A percentile compares a stretch with the other conserved stretches of the same genome.
Evolutionary conservation across 305 asterid species (phyloP).

Genomic region (Striga hermonthica): DNA sequence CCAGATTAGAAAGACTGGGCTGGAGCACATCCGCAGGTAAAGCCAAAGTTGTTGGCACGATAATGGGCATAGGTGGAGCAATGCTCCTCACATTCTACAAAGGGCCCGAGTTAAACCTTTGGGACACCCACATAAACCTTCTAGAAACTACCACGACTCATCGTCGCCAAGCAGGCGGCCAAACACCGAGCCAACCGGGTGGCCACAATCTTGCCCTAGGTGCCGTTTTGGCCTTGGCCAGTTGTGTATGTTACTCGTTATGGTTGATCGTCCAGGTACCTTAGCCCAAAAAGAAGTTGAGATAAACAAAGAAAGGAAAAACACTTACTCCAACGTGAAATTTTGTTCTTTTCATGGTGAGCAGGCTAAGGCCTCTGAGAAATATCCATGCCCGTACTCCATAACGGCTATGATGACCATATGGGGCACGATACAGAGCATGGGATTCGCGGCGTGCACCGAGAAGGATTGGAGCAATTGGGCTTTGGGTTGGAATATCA

Average conservation of each 20-base stretch:
- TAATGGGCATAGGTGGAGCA: constrained; percentile 61
- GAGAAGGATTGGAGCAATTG: constrained; percentile 61
- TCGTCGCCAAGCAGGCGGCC: constrained; percentile 1
- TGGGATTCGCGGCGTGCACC: constrained; percentile 39
- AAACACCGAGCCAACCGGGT: not conserved
- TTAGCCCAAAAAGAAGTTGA: too few species aligned
- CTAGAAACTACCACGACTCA: constrained; percentile 33
- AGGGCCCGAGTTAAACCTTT: constrained; percentile 49
- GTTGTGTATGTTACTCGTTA: constrained; percentile 46
- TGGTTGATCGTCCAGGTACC: constrained; percentile 75
- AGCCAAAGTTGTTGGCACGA: constrained; percentile 69
- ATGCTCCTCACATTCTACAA: constrained; percentile 69
- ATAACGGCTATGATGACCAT: constrained; percentile 52
- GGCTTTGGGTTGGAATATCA: constrained; percentile 60
- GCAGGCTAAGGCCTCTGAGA: constrained; percentile 51
- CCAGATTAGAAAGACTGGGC: constrained; percentile 62
- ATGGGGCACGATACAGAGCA: constrained; percentile 57
- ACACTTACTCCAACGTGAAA: not conserved
- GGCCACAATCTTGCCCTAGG: constrained; percentile 41
- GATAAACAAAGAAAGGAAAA: not conserved
- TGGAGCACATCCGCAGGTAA: constrained; percentile 46
- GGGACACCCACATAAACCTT: constrained; percentile 44
- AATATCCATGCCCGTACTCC: constrained; percentile 68
- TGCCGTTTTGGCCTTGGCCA: constrained; percentile 39
- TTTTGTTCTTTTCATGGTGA: not conserved